Evolutionary conservation across 306 rosid species (phyloP).

Genomic region (Castanospermum australe): DNA sequence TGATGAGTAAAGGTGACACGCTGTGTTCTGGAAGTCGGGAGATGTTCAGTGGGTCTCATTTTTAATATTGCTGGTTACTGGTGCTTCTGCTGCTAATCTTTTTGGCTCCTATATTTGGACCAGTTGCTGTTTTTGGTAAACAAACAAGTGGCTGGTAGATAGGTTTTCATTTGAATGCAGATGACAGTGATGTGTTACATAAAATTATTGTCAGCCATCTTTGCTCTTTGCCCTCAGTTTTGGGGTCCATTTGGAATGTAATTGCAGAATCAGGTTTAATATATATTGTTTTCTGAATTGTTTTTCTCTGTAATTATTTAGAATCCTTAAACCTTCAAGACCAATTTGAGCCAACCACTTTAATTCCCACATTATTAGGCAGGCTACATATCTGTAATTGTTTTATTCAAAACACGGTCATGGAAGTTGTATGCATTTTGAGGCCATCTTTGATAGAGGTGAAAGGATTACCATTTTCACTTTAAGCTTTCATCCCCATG

Average conservation of each 20-base stretch:
- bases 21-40: constrained; percentile 21
- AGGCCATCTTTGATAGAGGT: background rate
- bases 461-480: no score
- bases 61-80: constrained; percentile 36
- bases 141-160: constrained; percentile 39
- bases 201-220: constrained; percentile 31
- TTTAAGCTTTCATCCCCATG: no score
- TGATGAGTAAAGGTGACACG: constrained; percentile 54
- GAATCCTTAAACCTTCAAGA: constrained; percentile 12
- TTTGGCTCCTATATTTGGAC: constrained; percentile 42
- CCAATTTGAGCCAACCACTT: background rate
- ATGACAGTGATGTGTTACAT: constrained; percentile 35
- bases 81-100: constrained; percentile 39
- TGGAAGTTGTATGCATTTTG: background rate
- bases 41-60: constrained; percentile 32
- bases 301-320: constrained; percentile 36
- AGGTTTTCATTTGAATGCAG: constrained; percentile 39
- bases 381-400: background rate
- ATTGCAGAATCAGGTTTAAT: constrained; percentile 44
- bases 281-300: constrained; percentile 28
- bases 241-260: constrained; percentile 41
- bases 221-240: constrained; percentile 36
- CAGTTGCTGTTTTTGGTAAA: constrained; percentile 32
- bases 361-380: background rate
- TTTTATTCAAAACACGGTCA: background rate